Evolutionary conservation across 148 eudicot species (phyloP), one percentile per base, ranked within the genome.

Genomic region (Agrostemma githago): DNA sequence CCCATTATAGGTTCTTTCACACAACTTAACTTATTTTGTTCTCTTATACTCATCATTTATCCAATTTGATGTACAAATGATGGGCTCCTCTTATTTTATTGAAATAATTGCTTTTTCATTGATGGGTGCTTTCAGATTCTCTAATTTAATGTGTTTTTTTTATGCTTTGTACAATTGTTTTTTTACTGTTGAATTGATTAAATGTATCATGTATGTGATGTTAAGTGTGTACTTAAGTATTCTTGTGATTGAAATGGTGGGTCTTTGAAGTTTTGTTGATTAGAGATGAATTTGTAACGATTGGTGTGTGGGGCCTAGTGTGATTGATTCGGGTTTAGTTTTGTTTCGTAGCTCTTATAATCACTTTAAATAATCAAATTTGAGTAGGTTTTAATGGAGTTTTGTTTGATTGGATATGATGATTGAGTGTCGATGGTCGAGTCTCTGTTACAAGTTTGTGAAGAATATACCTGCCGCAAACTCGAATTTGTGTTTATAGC

Each of bases 261-360:
- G 44, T 57, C 5, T 68, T 34, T 15, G 71, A 38, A 20, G 71
- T 66, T 43, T 76, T 48, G 3, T 70, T 71, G 38, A 76, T 71
- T 71, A 71, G 69, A 15, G 41, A 38, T 37, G 38, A 73, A n/a
- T 58, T 73, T 60, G 70, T 53, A 43, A 41, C 65, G 53, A 58
- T 43, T 57, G 11, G 60, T 66, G 60, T 26, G 34, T 41, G 76
- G 79, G 76, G 37, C 74, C 59, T 39, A 70, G 5, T 63, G 66
- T 66, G 37, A 41, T n/a, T 20, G 61, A 79, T 63, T 75, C 34
- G 34, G 34, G 34, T 26, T 26, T 26, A 26, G 34, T 26, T 26
- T 26, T 0, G 34, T 26, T 26, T 26, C 34, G 34, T 26, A 26
- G 34, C n/a, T n/a, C n/a, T n/a, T 57, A 9, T 46, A 40, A 17